Conservation (phyloP, 1,139 yeast genomes). For the Geotrichum fermentans region DNA sequence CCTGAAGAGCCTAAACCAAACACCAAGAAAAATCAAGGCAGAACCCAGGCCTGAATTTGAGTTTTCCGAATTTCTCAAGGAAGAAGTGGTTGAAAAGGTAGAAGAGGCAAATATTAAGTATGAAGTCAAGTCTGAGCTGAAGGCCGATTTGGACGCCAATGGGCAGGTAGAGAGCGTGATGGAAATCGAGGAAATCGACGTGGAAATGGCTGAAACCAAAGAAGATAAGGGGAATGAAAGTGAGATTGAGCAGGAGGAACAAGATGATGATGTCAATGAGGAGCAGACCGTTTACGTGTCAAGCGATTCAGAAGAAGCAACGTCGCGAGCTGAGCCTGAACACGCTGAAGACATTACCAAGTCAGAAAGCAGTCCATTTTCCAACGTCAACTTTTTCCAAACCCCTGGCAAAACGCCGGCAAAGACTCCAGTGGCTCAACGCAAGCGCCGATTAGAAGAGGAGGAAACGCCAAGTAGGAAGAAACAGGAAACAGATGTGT, state of each 20-base stretch:
- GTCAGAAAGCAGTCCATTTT: conserved; percentile 37
- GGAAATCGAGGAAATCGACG: no score
- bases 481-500: conserved; percentile 17
- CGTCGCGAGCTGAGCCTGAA: conserved; percentile 1
- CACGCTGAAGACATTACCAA: no score
- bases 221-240: not conserved
- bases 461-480: conserved; percentile 16
- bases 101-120: not conserved
- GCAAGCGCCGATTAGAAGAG: conserved; percentile 18
- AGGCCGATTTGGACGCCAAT: not conserved
- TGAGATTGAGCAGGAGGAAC: not conserved
- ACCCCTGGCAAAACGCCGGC: conserved; percentile 21
- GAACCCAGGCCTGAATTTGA: conserved; percentile 8
- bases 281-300: conserved; percentile 6
- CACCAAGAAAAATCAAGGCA: conserved; percentile 16
- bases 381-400: conserved; percentile 44
- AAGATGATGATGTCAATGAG: conserved; percentile 2
- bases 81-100: conserved; percentile 7
- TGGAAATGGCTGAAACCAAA: not conserved
- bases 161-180: no score
- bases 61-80: conserved; percentile 15
- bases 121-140: not conserved
- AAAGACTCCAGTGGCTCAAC: conserved; percentile 18
- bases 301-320: conserved; percentile 6
- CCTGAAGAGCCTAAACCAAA: conserved; percentile 12